Conservation (phyloP, 176 grass and related monocot genomes). For the Thinopyrum elongatum region DNA sequence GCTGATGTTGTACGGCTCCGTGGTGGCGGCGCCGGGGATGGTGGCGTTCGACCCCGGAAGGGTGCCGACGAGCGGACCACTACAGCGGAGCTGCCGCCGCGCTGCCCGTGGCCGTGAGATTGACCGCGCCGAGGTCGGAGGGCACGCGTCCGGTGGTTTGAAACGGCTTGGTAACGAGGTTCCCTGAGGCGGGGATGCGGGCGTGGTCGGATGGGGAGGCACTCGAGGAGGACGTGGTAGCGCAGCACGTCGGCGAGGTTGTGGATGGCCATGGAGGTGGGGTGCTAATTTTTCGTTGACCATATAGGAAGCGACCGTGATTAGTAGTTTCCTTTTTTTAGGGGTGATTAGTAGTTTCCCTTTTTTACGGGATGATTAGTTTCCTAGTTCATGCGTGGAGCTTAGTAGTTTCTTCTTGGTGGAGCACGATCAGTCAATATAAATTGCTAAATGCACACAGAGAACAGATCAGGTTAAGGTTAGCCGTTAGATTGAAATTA, state of each 20-base stretch:
- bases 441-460: too few relatives aligned
- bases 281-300: too few relatives aligned
- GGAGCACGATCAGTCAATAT: too few relatives aligned
- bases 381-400: too few relatives aligned
- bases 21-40: conserved; percentile 56
- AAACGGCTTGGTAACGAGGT: conserved; percentile 81
- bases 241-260: conserved; percentile 87
- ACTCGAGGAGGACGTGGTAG: conserved; percentile 92
- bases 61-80: conserved; percentile 67
- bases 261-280: too few relatives aligned
- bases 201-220: conserved; percentile 66
- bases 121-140: conserved; percentile 81
- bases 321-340: too few relatives aligned
- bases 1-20: conserved; percentile 76
- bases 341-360: too few relatives aligned
- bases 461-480: too few relatives aligned
- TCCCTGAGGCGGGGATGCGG: conserved; percentile 50
- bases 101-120: conserved; percentile 43
- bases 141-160: conserved; percentile 98
- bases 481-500: too few relatives aligned
- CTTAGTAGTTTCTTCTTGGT: too few relatives aligned
- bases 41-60: conserved; percentile 63
- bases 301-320: too few relatives aligned
- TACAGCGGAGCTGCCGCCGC: conserved; percentile 26
- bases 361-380: too few relatives aligned